Base-by-base conservation (phyloP, 225 moss, liverwort and hornwort species). In the Sphagnum contortum region DNA sequence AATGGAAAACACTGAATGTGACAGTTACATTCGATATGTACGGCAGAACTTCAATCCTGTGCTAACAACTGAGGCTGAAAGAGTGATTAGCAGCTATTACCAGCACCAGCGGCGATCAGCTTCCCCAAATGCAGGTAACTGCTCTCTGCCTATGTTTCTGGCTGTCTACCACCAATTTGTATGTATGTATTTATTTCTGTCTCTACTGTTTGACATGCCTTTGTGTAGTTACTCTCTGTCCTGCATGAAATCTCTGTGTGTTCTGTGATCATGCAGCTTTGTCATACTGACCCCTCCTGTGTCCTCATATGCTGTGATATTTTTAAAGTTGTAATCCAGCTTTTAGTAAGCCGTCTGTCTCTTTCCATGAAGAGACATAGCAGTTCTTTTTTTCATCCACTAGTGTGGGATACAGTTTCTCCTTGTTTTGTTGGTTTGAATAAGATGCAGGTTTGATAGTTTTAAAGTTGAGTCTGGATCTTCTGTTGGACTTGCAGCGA, bases 1-100 rank as follows among this genome's bases (percentile, higher is more conserved):
- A 64, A 14, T 64, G 5, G 0, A 3, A 52, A 7, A 50, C 9
- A 8, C 8, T 64, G 7, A n/a, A 14, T 68, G 58, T 45, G 60
- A 50, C 88, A 98, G 96, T 75, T 98, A 98, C 59, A 79, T 98
- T 44, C 89, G 90, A 49, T 83, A 93, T 69, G 93, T 98, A 48
- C 80, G 83, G 72, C 77, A 80, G 48, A 70, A 87, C 67, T 89
- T 92, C 65, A 76, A 82, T 68, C 96, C 96, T 6, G 81, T 83
- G 12, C 73, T 98, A 66, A 87, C 96, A 55, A 66, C 75, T 11
- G 93, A 89, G 66, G 90, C 96, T 49, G 91, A 93, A 73, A 87
- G 65, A 70, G 85, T 98, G 12, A 85, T 98, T 62, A 82, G 82
- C 75, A 87, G 87, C 72, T 98, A 98, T 64, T 98, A 98, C 67